Conservation (phyloP, 257 asterid genomes). For the Scutellaria barbata region DNA sequence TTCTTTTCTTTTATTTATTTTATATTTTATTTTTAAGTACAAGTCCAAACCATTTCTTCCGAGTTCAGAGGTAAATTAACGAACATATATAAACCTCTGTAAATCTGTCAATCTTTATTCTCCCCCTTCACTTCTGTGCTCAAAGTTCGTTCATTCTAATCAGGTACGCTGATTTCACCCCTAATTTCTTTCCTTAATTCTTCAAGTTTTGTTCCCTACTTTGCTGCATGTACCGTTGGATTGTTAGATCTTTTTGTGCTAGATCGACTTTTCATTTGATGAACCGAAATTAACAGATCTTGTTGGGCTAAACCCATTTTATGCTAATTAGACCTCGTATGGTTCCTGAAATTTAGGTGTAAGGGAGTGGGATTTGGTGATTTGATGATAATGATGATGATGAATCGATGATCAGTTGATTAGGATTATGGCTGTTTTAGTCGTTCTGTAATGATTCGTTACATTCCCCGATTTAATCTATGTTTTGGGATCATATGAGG, state of each 20-base stretch:
- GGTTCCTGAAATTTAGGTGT: neutral
- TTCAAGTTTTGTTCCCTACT: neutral
- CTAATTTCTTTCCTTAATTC: neutral
- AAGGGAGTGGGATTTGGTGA: neutral
- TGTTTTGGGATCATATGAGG: constrained; percentile 9
- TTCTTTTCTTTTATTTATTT: neutral
- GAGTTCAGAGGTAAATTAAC: neutral
- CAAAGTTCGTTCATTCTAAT: neutral
- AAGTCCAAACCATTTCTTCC: constrained; percentile 6
- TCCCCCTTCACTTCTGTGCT: constrained; percentile 28
- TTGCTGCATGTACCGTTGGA: neutral
- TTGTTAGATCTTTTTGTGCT: constrained; percentile 28
- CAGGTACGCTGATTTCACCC: constrained; percentile 30
- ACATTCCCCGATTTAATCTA: constrained; percentile 1
- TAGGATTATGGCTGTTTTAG: constrained; percentile 5
- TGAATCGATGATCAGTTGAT: neutral
- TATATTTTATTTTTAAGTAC: neutral
- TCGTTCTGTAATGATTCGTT: neutral
- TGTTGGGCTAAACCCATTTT: constrained; percentile 1
- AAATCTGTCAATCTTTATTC: neutral
- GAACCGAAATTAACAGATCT: constrained; percentile 30
- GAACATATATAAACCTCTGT: constrained; percentile 6
- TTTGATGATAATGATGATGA: constrained; percentile 20
- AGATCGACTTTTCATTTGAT: constrained; percentile 13
- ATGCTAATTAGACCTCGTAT: constrained; percentile 6